Conservation (phyloP, 2,329 filamentous ascomycete genomes). For the Diaporthe caulivora region DNA sequence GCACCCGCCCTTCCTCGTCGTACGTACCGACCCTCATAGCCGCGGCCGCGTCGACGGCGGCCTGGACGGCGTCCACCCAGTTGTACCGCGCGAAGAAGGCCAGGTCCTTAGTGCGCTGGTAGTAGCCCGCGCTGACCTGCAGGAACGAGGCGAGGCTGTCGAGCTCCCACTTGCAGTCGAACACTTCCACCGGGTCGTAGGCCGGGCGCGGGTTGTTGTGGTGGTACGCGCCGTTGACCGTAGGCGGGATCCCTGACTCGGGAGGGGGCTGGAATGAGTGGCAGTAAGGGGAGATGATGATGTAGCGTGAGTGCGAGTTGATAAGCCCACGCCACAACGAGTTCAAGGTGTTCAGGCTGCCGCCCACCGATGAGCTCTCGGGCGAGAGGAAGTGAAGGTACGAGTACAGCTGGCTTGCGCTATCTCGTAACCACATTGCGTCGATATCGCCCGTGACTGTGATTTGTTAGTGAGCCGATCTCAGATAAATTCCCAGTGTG, state of each 20-base stretch:
- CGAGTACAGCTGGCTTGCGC: conserved; percentile 79
- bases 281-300: conserved; percentile 81
- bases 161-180: conserved; percentile 93
- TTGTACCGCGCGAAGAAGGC: conserved; percentile 67
- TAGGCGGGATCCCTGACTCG: conserved; percentile 75
- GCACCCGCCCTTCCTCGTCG: conserved; percentile 64
- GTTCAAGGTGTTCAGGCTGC: conserved; percentile 76
- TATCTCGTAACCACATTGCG: conserved; percentile 90
- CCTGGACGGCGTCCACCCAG: conserved; percentile 79
- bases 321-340: conserved; percentile 78
- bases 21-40: conserved; percentile 79
- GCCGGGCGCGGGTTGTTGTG: conserved; percentile 70
- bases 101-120: conserved; percentile 69
- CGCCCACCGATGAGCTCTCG: conserved; percentile 56
- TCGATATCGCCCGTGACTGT: conserved; percentile 86
- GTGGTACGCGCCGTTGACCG: conserved; percentile 68
- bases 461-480: neutral
- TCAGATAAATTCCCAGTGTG: neutral
- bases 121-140: conserved; percentile 83
- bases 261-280: conserved; percentile 90
- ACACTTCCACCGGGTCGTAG: conserved; percentile 77
- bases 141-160: conserved; percentile 90
- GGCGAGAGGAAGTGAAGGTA: conserved; percentile 72
- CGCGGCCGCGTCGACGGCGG: conserved; percentile 73
- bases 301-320: conserved; percentile 78